phyloP scores from a whole-genome alignment of 2,329 filamentous ascomycete species.

The Colletotrichum sidae region DNA sequence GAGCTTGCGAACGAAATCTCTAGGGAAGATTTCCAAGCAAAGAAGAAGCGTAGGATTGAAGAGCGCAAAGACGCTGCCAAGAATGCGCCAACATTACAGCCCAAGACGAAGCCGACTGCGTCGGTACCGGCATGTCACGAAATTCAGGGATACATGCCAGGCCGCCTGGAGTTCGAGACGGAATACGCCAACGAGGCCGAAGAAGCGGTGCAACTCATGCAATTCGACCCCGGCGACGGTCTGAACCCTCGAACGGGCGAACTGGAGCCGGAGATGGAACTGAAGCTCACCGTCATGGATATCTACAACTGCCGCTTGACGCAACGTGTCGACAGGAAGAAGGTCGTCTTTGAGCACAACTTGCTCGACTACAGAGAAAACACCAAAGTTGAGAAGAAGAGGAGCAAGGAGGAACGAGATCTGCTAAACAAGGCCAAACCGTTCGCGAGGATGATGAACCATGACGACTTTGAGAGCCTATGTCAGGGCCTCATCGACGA shows the following conservation, averaged over 20 bases:
- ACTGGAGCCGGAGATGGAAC: conserved; percentile 93
- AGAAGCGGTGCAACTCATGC: conserved; percentile 97
- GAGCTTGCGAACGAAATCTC: conserved; percentile 83
- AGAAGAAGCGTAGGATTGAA: conserved; percentile 94
- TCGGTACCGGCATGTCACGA: conserved; percentile 97
- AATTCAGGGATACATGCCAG: conserved; percentile 98
- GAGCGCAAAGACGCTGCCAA: conserved; percentile 89
- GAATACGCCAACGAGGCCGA: conserved; percentile 98
- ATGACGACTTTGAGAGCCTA: conserved; percentile 87
- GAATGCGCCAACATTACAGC: conserved; percentile 82
- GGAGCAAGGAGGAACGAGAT: conserved; percentile 94
- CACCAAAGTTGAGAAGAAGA: conserved; percentile 88
- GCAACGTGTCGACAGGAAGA: conserved; percentile 92
- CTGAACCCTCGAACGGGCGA: conserved; percentile 86
- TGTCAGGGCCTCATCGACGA: conserved; percentile 90
- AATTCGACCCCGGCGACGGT: conserved; percentile 96
- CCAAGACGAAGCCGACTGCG: conserved; percentile 95
- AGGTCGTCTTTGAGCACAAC: conserved; percentile 95
- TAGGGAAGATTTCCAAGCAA: conserved; percentile 90
- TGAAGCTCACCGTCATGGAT: conserved; percentile 98
- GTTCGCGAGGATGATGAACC: conserved; percentile 96
- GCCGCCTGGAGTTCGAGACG: conserved; percentile 95
- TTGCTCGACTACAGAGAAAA: conserved; percentile 95
- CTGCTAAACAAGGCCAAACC: conserved; percentile 94
- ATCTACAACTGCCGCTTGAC: conserved; percentile 96